Conservation (phyloP, 1,139 yeast genomes). For the Arxiozyma slooffiae region DNA sequence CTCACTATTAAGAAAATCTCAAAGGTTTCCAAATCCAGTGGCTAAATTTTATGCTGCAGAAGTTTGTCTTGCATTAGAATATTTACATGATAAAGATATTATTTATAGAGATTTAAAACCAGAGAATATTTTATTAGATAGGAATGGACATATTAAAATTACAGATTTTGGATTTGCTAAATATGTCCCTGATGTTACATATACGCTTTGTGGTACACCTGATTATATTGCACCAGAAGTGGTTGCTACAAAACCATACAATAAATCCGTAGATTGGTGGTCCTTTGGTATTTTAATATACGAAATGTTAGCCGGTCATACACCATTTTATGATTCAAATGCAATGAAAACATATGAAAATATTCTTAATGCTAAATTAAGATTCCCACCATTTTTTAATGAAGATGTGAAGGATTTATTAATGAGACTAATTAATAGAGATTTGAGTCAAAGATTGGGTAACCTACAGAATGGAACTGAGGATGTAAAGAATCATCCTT, state of each 20-base stretch:
- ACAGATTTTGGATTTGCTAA: conserved; percentile 97
- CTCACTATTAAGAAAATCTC: conserved; percentile 76
- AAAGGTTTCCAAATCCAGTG: conserved; percentile 90
- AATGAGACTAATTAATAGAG: conserved; percentile 72
- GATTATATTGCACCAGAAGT: conserved; percentile 98
- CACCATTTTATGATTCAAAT: conserved; percentile 92
- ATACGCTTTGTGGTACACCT: conserved; percentile 94
- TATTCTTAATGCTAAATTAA: conserved; percentile 73
- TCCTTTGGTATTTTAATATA: conserved; percentile 88
- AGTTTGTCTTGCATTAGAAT: conserved; percentile 84
- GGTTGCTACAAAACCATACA: conserved; percentile 90
- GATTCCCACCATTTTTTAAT: conserved; percentile 78
- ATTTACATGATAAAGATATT: conserved; percentile 79
- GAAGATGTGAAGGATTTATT: conserved; percentile 79
- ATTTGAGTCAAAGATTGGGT: conserved; percentile 79
- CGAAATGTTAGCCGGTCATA: conserved; percentile 96
- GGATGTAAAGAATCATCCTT: conserved; percentile 82
- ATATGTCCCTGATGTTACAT: conserved; percentile 87
- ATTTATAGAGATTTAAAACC: conserved; percentile 94
- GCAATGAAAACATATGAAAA: conserved; percentile 97
- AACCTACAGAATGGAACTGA: conserved; percentile 81
- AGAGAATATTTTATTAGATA: conserved; percentile 82
- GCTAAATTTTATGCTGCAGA: conserved; percentile 97
- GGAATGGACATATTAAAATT: conserved; percentile 86
- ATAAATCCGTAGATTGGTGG: conserved; percentile 98